Evolutionary conservation across 2,329 filamentous ascomycete species (phyloP).

Genomic region (Phoma sp.): DNA sequence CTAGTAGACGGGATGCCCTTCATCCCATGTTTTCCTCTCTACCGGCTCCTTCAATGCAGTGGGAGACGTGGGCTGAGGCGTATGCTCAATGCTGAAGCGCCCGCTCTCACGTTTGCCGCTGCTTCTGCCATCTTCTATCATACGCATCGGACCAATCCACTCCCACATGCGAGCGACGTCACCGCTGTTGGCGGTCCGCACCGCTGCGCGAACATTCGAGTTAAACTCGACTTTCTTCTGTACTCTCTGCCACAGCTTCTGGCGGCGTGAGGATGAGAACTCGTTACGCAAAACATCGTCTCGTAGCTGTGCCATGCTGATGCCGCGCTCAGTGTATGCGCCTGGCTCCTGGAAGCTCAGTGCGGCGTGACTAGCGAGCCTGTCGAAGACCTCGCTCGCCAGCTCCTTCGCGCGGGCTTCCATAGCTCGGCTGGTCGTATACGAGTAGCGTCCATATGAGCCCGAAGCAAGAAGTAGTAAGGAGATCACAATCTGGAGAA

Average conservation of each 20-base stretch:
- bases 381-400: slow-evolving; percentile 82
- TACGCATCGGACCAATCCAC: slow-evolving; percentile 66
- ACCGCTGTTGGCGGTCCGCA: slow-evolving; percentile 62
- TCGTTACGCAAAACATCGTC: slow-evolving; percentile 88
- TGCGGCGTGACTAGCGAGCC: slow-evolving; percentile 82
- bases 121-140: slow-evolving; percentile 52
- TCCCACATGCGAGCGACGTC: slow-evolving; percentile 70
- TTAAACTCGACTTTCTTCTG: slow-evolving; percentile 88
- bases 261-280: slow-evolving; percentile 75
- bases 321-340: slow-evolving; percentile 73
- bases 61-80: slow-evolving; percentile 43
- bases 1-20: slow-evolving; percentile 56
- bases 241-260: slow-evolving; percentile 84
- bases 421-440: slow-evolving; percentile 68
- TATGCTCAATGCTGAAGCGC: slow-evolving; percentile 44
- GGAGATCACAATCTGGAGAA: slow-evolving; percentile 73
- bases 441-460: slow-evolving; percentile 69
- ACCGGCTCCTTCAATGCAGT: slow-evolving; percentile 38
- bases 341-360: slow-evolving; percentile 70
- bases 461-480: slow-evolving; percentile 57
- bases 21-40: slow-evolving; percentile 53
- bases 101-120: slow-evolving; percentile 40
- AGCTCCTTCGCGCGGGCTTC: slow-evolving; percentile 79
- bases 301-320: slow-evolving; percentile 85
- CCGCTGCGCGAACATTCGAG: slow-evolving; percentile 84